phyloP scores from a whole-genome alignment of 805 yeast species.

The Priceomyces medius region DNA sequence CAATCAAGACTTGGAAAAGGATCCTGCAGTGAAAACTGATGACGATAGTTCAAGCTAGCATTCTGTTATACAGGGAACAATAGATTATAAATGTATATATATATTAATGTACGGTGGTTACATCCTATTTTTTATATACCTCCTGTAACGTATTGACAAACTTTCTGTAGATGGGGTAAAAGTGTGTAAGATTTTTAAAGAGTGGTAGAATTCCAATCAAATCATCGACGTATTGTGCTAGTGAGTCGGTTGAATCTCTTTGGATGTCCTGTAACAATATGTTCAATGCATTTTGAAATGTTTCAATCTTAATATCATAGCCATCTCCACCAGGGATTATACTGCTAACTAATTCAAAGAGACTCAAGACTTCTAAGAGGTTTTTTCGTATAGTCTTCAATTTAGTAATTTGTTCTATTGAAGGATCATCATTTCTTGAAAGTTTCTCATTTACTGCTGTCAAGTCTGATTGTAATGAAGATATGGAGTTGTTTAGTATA shows the following conservation, averaged over 20 bases:
- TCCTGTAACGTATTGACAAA: conserved; percentile 34
- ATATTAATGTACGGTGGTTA: background rate
- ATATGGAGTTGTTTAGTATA: conserved; percentile 56
- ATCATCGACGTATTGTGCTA: conserved; percentile 45
- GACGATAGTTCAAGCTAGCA: background rate
- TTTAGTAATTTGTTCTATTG: conserved; percentile 39
- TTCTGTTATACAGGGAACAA: background rate
- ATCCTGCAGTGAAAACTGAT: background rate
- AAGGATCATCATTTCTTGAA: conserved; percentile 16
- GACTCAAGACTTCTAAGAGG: conserved; percentile 44
- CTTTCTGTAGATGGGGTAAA: conserved; percentile 48
- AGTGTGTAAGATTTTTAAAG: conserved; percentile 52
- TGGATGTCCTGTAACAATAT: conserved; percentile 46
- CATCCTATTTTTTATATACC: background rate
- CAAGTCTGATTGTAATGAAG: conserved; percentile 53
- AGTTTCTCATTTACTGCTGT: conserved; percentile 16
- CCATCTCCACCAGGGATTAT: conserved; percentile 8
- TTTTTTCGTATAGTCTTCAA: conserved; percentile 47
- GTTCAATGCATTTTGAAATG: conserved; percentile 36
- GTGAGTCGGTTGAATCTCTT: conserved; percentile 28
- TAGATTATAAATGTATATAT: background rate
- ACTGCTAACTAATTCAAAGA: conserved; percentile 41
- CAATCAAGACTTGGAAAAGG: conserved; percentile 7
- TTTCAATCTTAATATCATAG: conserved; percentile 13
- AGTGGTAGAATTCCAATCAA: conserved; percentile 51